These are phyloP conservation scores for Starmerella sirachaensis DNA, from an alignment of 805 yeast species.

Conservation along the genomic window DNA sequence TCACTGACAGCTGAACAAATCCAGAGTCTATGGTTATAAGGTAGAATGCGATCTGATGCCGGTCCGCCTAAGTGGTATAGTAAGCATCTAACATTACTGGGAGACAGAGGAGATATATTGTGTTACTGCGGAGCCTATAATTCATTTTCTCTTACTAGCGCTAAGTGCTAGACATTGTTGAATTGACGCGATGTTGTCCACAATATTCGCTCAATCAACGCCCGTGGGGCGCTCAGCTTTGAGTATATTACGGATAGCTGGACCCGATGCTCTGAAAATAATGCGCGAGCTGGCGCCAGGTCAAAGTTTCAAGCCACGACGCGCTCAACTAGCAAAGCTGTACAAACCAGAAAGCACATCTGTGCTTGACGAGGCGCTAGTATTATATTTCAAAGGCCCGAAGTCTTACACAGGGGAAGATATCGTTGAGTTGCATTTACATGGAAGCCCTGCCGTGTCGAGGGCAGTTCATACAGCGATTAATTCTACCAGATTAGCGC, in stretches of 20 bases:
- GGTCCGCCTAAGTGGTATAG: no score
- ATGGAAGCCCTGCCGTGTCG: conserved; percentile 85
- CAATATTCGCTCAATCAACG: conserved; percentile 86
- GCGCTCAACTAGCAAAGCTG: conserved; percentile 48
- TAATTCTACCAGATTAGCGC: conserved; percentile 31
- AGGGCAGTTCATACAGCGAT: conserved; percentile 56
- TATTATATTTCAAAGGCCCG: conserved; percentile 59
- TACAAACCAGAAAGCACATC: conserved; percentile 25
- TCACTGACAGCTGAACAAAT: no score
- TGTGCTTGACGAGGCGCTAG: conserved; percentile 66
- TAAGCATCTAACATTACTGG: no score
- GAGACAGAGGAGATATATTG: no score
- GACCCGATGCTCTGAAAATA: conserved; percentile 34
- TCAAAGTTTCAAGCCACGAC: conserved; percentile 37
- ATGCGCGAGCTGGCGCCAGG: conserved; percentile 15
- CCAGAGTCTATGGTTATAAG: no score
- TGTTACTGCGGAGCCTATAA: no score
- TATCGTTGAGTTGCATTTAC: conserved; percentile 74
- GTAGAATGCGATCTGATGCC: no score
- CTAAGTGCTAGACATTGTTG: no score
- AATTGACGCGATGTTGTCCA: conserved; percentile 41
- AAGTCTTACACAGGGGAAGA: conserved; percentile 89
- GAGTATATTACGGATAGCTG: conserved; percentile 74
- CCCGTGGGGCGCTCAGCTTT: conserved; percentile 72
- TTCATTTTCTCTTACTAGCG: no score